phyloP scores from a whole-genome alignment of 2,329 filamentous ascomycete genomes.

The Fusarium chaquense region DNA sequence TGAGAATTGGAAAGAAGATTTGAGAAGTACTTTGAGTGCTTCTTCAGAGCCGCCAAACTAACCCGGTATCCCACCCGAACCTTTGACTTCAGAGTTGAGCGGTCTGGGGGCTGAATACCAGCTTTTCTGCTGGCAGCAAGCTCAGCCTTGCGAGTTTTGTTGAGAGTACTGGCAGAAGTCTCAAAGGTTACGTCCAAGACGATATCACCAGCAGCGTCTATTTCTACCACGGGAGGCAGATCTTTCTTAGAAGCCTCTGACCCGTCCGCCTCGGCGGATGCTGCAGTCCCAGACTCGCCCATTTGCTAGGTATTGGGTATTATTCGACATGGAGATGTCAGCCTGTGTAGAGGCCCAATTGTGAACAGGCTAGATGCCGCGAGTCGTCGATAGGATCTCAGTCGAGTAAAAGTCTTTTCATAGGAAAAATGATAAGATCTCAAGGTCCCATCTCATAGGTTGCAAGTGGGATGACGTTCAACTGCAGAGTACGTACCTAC shows the following conservation, averaged over 20 bases:
- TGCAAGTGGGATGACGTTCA: conserved; percentile 32
- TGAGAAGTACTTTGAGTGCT: conserved; percentile 76
- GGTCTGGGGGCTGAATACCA: conserved; percentile 42
- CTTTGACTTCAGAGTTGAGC: conserved; percentile 53
- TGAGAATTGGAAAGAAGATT: conserved; percentile 72
- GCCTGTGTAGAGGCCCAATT: conserved; percentile 23
- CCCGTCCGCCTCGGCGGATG: conserved; percentile 49
- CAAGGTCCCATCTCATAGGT: conserved; percentile 10
- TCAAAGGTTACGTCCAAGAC: conserved; percentile 75
- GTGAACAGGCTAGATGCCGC: conserved; percentile 11
- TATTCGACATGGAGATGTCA: conserved; percentile 46
- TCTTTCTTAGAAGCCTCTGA: conserved; percentile 46
- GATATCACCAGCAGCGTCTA: conserved; percentile 71
- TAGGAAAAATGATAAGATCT: conserved; percentile 32
- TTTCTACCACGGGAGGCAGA: conserved; percentile 58
- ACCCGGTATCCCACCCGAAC: conserved; percentile 69
- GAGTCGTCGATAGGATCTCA: conserved; percentile 13
- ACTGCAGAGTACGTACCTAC: conserved; percentile 23
- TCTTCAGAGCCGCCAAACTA: conserved; percentile 65
- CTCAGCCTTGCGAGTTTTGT: conserved; percentile 57
- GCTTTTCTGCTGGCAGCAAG: conserved; percentile 50
- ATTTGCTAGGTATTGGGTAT: conserved; percentile 41
- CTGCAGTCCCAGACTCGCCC: conserved; percentile 50
- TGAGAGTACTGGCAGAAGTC: conserved; percentile 65
- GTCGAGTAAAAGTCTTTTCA: conserved; percentile 18